Percentiles rank a stretch among this genome's conserved stretches.
Evolutionary conservation across 495 filamentous ascomycete genomes (phyloP).

Genomic region (Xylaria grammica): DNA sequence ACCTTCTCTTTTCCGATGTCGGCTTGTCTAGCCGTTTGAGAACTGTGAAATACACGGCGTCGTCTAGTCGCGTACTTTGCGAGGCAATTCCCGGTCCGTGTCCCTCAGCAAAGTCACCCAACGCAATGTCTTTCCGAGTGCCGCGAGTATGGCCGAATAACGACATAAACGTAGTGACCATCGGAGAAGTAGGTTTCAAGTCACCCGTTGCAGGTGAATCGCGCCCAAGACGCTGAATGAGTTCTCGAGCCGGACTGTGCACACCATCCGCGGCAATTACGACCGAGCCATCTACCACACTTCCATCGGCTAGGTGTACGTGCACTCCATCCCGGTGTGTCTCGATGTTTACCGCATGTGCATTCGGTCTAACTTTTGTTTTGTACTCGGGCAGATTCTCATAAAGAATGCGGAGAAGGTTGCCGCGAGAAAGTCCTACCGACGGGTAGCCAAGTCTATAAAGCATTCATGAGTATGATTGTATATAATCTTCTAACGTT

Average conservation of each 20-base stretch:
- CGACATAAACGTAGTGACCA: slow-evolving; percentile 38
- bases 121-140: slow-evolving; percentile 15
- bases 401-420: slow-evolving; percentile 41
- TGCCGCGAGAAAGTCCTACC: slow-evolving; percentile 38
- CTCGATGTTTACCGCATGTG: slow-evolving; percentile 36
- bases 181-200: slow-evolving; percentile 15
- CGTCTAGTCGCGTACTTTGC: slow-evolving; percentile 31
- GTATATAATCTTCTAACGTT: neutral
- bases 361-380: slow-evolving; percentile 36
- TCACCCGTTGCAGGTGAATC: slow-evolving; percentile 17
- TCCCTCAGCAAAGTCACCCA: slow-evolving; percentile 30
- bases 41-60: slow-evolving; percentile 45
- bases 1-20: slow-evolving; percentile 30
- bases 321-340: slow-evolving; percentile 31
- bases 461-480: neutral
- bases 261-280: slow-evolving; percentile 57
- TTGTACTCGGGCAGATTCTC: slow-evolving; percentile 35
- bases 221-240: slow-evolving; percentile 41
- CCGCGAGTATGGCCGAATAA: slow-evolving; percentile 46
- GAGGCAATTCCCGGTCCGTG: slow-evolving; percentile 35
- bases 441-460: slow-evolving; percentile 17
- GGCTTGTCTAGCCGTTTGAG: slow-evolving; percentile 27
- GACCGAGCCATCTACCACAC: slow-evolving; percentile 44
- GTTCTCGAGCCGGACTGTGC: slow-evolving; percentile 50
- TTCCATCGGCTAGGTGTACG: slow-evolving; percentile 46